A percentile compares a stretch with the other conserved stretches of the same genome.
These are phyloP conservation scores for Nothophoma quercina DNA, from an alignment of 2,329 filamentous ascomycete genomes.

Conservation along the genomic window DNA sequence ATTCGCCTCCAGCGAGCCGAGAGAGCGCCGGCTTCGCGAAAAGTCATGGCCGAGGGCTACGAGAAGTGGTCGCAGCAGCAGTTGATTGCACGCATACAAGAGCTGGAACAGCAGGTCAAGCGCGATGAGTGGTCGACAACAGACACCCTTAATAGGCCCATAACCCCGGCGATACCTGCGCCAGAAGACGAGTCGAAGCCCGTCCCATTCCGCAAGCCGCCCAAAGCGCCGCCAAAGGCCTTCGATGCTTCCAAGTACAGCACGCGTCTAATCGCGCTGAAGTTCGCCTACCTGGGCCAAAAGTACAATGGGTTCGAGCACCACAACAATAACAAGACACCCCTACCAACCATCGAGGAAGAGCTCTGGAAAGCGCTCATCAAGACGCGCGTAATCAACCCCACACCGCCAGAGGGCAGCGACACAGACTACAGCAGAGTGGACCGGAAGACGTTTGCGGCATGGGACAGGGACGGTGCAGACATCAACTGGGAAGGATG, in stretches of 20 bases:
- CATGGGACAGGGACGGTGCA: constrained; percentile 48
- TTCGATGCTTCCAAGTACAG: constrained; percentile 84
- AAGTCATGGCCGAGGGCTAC: constrained; percentile 38
- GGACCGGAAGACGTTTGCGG: constrained; percentile 45
- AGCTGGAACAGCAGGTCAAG: constrained; percentile 37
- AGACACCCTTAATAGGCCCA: constrained; percentile 9
- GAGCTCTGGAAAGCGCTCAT: constrained; percentile 90
- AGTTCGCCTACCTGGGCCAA: constrained; percentile 91
- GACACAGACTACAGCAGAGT: constrained; percentile 43
- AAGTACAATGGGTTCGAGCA: constrained; percentile 94
- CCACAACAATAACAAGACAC: constrained; percentile 72
- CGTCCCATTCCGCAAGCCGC: constrained; percentile 35
- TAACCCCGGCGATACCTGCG: background rate
- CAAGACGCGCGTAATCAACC: constrained; percentile 76
- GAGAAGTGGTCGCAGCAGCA: constrained; percentile 45
- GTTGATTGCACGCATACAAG: constrained; percentile 44
- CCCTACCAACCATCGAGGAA: constrained; percentile 86
- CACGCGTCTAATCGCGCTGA: constrained; percentile 86
- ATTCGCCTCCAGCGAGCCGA: constrained; percentile 30
- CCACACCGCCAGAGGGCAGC: constrained; percentile 27
- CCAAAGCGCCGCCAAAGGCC: constrained; percentile 53
- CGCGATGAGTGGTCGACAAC: background rate
- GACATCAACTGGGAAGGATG: constrained; percentile 79
- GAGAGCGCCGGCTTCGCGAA: constrained; percentile 18
- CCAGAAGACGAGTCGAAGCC: constrained; percentile 4